Base-by-base conservation (phyloP, 2,329 filamentous ascomycete species). In the Sporothrix luriei region DNA sequence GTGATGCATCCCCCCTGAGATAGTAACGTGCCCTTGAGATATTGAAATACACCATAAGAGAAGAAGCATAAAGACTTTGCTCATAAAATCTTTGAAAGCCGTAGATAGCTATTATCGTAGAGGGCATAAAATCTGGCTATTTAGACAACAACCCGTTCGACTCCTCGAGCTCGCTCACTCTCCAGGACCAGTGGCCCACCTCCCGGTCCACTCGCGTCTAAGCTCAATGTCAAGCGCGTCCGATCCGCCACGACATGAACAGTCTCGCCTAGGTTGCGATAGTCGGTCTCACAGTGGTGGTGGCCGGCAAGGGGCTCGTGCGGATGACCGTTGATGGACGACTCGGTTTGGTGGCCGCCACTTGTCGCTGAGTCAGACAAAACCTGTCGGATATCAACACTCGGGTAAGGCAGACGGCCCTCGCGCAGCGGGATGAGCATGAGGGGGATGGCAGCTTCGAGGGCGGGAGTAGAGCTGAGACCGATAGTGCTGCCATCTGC, bases 341-440 rank as follows among this genome's bases (percentile, higher is more conserved):
- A 29, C 1, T 46, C 66, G 10, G 11, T 14, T 14, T 51, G 24
- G 24, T 24, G 10, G 10, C 33, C 6, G 57, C 51, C 70, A 74
- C 11, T 16, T 14, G 13, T 62, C 38, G 48, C 51, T 10, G 43
- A 19, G 26, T 61, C 40, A 3, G 52, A 49, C 68, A 80, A 78
- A 9, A 88, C 82, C 77, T 89, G 88, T 57, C 90, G 87, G 48
- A 98, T 90, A 66, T 97, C 93, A 2, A 98, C 84, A 9, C 80
- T 84, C 0, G 95, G 95, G 38, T 93, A 87, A 0, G 93, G 84
- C n/a, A 95, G 79, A 76, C 88, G 88, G 0, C 95, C 94, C 38
- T 92, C 84, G 68, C 90, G 87, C 59, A 97, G 84, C 0, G 95
- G 93, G 14, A 98, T 88, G 11, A 98, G 82, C 68, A 96, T 82